Percentiles rank a stretch among this genome's conserved stretches.
phyloP scores from a whole-genome alignment of 495 filamentous ascomycete species.

The Penicillium mononematosum region DNA sequence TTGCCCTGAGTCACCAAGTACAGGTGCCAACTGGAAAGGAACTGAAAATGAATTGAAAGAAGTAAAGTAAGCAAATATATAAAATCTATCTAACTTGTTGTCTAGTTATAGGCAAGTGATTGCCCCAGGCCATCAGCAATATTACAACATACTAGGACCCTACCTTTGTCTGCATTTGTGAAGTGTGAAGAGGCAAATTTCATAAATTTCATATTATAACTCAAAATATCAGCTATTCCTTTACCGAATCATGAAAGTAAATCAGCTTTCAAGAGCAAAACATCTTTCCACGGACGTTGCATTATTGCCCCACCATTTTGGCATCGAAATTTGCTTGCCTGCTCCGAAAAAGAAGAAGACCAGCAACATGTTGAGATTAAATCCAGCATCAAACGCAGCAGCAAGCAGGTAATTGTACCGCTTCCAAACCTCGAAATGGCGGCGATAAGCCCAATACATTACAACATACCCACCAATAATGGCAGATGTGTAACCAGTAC shows the following conservation, averaged over 20 bases:
- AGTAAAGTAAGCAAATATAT: not conserved
- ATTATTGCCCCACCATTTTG: slow-evolving; percentile 58
- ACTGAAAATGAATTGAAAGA: not conserved
- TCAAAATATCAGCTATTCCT: too few relatives aligned
- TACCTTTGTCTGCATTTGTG: not conserved
- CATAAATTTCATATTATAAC: not conserved
- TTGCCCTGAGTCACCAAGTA: slow-evolving; percentile 18
- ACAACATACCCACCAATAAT: slow-evolving; percentile 57
- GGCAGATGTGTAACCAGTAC: slow-evolving; percentile 53
- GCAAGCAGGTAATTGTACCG: slow-evolving; percentile 57
- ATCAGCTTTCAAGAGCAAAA: slow-evolving; percentile 31
- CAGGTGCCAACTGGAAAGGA: not conserved
- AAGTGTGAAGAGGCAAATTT: not conserved
- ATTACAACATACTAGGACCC: not conserved
- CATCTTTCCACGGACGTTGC: slow-evolving; percentile 35
- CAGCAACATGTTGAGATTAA: slow-evolving; percentile 56
- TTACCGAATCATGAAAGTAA: not conserved
- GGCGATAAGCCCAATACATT: slow-evolving; percentile 54
- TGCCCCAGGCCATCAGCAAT: not conserved
- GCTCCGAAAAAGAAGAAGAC: slow-evolving; percentile 56
- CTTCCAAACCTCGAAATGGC: slow-evolving; percentile 55
- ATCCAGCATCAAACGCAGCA: slow-evolving; percentile 58
- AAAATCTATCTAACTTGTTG: not conserved
- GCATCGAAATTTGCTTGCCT: slow-evolving; percentile 53
- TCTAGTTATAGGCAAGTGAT: not conserved